Base-by-base conservation (phyloP, 768 basidiomycete genomes). In the Jaapia argillacea region DNA sequence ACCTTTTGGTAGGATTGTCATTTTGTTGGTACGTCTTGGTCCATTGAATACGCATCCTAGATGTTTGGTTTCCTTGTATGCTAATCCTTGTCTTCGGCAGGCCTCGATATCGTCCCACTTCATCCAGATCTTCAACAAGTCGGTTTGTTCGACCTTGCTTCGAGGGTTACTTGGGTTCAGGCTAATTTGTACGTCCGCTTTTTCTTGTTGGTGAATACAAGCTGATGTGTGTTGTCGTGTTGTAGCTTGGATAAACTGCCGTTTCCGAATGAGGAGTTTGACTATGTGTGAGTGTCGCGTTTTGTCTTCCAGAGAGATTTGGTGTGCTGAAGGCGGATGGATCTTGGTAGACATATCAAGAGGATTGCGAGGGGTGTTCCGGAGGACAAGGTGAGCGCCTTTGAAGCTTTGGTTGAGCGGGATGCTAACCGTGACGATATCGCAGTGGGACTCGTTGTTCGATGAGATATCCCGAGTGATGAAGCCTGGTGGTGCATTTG, bases 341-440 rank as follows among this genome's bases (percentile, higher is more conserved):
- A 43, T 45, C 21, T 38, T 36, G 28, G 21, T 48, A 84, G 81
- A 35, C 81, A 82, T 54, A 65, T 82, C 49, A 81, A 81, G 52
- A 71, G 82, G 5, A 75, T 87, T 37, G 77, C 81, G 1, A 69
- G 80, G 20, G 84, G 83, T 28, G 79, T 87, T 33, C 85, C 85
- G 12, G 83, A 86, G 53, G 71, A 85, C 56, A 81, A 79, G 65
- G 81, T 82, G 38, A 31, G 10, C 31, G 7, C 13, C 31, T 2
- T n/a, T n/a, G n/a, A n/a, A n/a, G n/a, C n/a, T n/a, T n/a, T n/a
- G n/a, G n/a, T n/a, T n/a, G n/a, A n/a, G n/a, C n/a, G n/a, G n/a
- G n/a, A n/a, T n/a, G n/a, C n/a, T n/a, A n/a, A n/a, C n/a, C n/a
- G n/a, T n/a, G n/a, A n/a, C n/a, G n/a, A 33, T 23, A 27, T 24